Conservation (phyloP, 441 rosid genomes). For the California macrophylla region DNA sequence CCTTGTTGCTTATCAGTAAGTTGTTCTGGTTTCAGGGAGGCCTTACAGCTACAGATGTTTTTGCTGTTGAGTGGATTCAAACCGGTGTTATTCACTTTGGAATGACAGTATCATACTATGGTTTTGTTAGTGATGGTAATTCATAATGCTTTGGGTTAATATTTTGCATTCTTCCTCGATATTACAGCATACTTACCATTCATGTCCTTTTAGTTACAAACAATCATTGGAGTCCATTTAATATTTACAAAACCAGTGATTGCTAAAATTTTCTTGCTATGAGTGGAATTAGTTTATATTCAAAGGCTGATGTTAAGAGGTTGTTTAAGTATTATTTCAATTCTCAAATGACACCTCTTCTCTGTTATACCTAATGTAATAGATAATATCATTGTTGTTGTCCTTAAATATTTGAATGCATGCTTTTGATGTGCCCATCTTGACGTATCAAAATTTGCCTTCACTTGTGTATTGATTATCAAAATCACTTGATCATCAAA, state of each 20-base stretch:
- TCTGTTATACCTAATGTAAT: neutral
- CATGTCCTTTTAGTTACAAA: neutral
- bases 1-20: slow-evolving; percentile 12
- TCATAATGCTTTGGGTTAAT: neutral
- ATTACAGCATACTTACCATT: neutral
- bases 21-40: slow-evolving; percentile 60
- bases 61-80: slow-evolving; percentile 89
- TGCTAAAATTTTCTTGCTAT: neutral
- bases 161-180: neutral
- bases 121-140: slow-evolving; percentile 93
- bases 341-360: neutral
- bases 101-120: slow-evolving; percentile 90
- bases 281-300: neutral
- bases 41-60: slow-evolving; percentile 86
- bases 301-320: neutral
- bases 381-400: neutral
- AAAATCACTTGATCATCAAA: neutral
- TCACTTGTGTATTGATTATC: neutral
- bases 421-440: neutral
- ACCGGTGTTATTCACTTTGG: slow-evolving; percentile 76
- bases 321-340: neutral
- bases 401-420: neutral
- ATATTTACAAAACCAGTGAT: neutral
- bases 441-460: neutral
- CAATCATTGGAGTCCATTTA: neutral